Evolutionary conservation across 345 rosid genomes (phyloP).

Genomic region (Anastatica hierochuntica): DNA sequence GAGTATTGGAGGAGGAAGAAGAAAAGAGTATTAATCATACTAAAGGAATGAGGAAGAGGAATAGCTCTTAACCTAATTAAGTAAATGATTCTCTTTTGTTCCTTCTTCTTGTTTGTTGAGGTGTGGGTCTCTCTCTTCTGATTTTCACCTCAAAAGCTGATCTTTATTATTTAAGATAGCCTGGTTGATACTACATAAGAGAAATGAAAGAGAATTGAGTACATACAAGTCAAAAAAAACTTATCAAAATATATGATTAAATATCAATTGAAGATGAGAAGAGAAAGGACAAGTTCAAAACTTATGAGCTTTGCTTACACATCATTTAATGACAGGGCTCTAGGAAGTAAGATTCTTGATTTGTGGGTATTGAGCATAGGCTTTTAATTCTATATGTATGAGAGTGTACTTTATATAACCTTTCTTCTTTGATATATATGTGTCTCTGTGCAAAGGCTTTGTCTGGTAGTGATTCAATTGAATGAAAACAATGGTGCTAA

Average conservation of each 20-base stretch:
- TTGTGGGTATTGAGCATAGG: conserved; percentile 18
- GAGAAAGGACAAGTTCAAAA: conserved; percentile 5
- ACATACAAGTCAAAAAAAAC: too few relatives aligned
- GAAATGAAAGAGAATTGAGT: too few relatives aligned
- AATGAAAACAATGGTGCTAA: conserved; percentile 36
- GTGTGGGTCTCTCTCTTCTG: too few relatives aligned
- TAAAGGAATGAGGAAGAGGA: conserved; percentile 27
- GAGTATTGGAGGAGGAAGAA: conserved; percentile 27
- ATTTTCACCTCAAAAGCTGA: too few relatives aligned
- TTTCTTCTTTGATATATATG: conserved; percentile 21
- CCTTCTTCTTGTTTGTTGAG: too few relatives aligned
- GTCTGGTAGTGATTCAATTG: conserved; percentile 46
- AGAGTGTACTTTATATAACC: conserved; percentile 27
- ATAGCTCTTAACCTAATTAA: conserved; percentile 28
- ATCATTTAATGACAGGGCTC: conserved; percentile 7
- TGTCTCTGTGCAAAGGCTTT: conserved; percentile 39
- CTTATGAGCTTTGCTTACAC: conserved; percentile 9
- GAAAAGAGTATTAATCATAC: conserved; percentile 29
- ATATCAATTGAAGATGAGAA: too few relatives aligned
- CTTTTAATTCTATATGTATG: conserved; percentile 24
- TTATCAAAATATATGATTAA: not conserved
- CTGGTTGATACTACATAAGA: too few relatives aligned
- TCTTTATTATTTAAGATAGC: too few relatives aligned
- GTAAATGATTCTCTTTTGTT: too few relatives aligned
- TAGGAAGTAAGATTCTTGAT: conserved; percentile 8